Evolutionary conservation across 345 rosid species (phyloP), one percentile per base, ranked within the genome.

Genomic region (Moricandia moricandioides): DNA sequence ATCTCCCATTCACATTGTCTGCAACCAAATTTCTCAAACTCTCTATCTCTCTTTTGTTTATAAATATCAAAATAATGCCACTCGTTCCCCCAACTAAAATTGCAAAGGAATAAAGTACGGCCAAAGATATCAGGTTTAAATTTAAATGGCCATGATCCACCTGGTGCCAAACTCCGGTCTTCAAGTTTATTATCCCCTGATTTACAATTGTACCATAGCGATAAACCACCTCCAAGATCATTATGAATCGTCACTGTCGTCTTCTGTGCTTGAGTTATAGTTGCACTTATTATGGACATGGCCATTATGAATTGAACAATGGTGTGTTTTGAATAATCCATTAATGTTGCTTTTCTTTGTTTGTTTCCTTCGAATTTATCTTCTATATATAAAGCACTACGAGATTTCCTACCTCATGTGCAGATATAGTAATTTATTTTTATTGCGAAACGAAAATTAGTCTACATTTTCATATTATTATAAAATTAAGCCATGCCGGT

Each of bases 161-260:
- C 54, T 13, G 68, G 54, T 24, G 54, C 54, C 68, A 64, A 12
- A 4, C 11, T 64, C 68, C 54, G 33, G 18, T 39, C 54, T 39
- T 52, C 68, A 4, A 64, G 54, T 21, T 40, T 29, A 40, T 64
- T 8, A 40, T 64, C 6, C 11, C 31, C 31, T 4, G 68, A 64
- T 64, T 64, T 64, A 40, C 68, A 64, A 64, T 24, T 49, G 31
- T 18, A 63, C 43, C 17, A 14, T 63, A 63, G 52, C 31, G 51
- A 0, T 13, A 39, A 37, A 39, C 62, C 62, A 11, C 34, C 61
- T 56, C 34, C 61, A 57, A 57, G 14, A 12, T 57, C 62, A 27
- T 57, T 62, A 12, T 62, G 13, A 3, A 62, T 62, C 17, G 43
- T 14, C 31, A 37, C 52, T 21, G 16, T 37, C 17, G 0, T 37